A percentile compares a stretch with the other conserved stretches of the same genome.
Conservation (phyloP, 1,284 basidiomycete species). For the Schizophyllum amplum region DNA sequence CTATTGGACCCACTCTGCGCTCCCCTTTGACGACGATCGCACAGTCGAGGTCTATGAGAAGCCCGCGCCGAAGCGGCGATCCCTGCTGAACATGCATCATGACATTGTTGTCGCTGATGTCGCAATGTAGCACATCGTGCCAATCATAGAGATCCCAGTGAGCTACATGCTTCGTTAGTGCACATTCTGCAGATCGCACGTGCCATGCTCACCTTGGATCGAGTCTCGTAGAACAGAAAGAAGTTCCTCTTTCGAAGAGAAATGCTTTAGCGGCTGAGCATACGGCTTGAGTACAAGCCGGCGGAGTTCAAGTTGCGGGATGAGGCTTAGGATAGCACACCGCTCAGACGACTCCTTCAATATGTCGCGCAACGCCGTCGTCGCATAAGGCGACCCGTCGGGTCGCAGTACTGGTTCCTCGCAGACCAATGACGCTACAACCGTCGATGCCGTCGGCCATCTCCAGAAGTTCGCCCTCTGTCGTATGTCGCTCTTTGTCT, state of each 20-base stretch:
- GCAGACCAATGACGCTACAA: too few species aligned
- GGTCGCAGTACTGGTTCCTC: conserved; percentile 1
- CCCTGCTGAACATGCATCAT: background rate
- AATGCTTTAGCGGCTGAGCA: background rate
- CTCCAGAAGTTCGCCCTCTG: conserved; percentile 6
- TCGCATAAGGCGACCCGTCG: background rate
- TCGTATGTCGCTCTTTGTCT: background rate
- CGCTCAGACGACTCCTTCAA: background rate
- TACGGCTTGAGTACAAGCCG: conserved; percentile 7
- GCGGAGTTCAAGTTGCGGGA: conserved; percentile 1
- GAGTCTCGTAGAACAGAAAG: conserved; percentile 1
- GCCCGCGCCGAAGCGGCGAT: too few species aligned
- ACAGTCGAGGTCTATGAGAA: background rate
- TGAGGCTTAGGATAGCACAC: background rate
- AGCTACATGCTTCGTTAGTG: background rate
- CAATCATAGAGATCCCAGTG: background rate
- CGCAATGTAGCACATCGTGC: background rate
- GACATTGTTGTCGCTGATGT: background rate
- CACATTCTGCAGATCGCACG: background rate
- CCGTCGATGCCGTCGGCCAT: too few species aligned
- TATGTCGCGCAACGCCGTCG: background rate
- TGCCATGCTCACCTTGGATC: background rate
- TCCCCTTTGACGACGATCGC: background rate
- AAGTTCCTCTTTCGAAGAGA: conserved; percentile 5
- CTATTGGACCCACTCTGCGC: background rate